Percentiles rank a stretch among this genome's conserved stretches.
Conservation (phyloP, 495 filamentous ascomycete species). For the Neurospora discreta region DNA sequence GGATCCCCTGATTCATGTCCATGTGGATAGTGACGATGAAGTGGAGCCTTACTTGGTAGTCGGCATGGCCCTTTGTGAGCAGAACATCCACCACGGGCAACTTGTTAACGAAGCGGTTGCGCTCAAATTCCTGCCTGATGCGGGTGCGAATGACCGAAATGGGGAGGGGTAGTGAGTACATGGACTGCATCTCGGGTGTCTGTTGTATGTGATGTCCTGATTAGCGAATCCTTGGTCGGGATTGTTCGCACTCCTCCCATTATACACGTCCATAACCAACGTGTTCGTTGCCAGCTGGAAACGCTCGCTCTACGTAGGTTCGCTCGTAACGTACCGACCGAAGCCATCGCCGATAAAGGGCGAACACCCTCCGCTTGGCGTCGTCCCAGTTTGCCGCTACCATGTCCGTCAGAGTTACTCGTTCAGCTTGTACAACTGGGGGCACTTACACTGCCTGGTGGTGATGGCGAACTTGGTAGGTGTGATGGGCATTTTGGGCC, state of each 20-base stretch:
- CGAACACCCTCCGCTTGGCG: slow-evolving; percentile 69
- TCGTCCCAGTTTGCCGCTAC: slow-evolving; percentile 78
- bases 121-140: slow-evolving; percentile 94
- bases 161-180: slow-evolving; percentile 87
- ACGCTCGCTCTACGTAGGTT: not conserved
- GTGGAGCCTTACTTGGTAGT: slow-evolving; percentile 58
- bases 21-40: not conserved
- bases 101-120: slow-evolving; percentile 87
- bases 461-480: slow-evolving; percentile 84
- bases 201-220: slow-evolving; percentile 23
- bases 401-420: slow-evolving; percentile 6
- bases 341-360: slow-evolving; percentile 87
- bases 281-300: not conserved
- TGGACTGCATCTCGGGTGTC: slow-evolving; percentile 91
- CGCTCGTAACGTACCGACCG: slow-evolving; percentile 58
- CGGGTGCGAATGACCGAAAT: slow-evolving; percentile 83
- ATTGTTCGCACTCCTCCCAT: not conserved
- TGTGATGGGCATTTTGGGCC: slow-evolving; percentile 52
- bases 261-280: not conserved
- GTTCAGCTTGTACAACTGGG: not conserved
- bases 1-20: not conserved
- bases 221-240: slow-evolving; percentile 2
- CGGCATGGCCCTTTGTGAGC: slow-evolving; percentile 72
- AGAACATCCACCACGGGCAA: slow-evolving; percentile 79
- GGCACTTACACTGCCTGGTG: slow-evolving; percentile 73